These are phyloP conservation scores for Intubia oerlemansii DNA, from an alignment of 2,329 filamentous ascomycete species.

Conservation along the genomic window DNA sequence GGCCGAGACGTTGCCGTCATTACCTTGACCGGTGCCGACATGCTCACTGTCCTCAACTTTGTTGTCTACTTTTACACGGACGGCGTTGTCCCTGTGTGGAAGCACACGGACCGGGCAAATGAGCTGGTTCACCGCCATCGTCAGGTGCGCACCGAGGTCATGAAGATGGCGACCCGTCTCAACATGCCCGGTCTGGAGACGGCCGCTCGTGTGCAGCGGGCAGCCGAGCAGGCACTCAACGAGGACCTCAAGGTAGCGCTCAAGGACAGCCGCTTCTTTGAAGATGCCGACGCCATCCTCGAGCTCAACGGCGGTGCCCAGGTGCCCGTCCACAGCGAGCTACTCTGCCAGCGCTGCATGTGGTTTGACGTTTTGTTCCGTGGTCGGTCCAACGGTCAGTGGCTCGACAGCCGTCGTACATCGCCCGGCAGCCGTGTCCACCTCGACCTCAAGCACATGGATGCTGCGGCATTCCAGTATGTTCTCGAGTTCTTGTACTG, in stretches of 20 bases:
- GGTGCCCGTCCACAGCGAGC: slow-evolving; percentile 50
- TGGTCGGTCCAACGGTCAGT: slow-evolving; percentile 67
- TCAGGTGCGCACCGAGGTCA: slow-evolving; percentile 64
- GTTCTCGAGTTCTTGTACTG: slow-evolving; percentile 69
- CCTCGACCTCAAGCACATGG: slow-evolving; percentile 69
- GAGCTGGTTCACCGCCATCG: slow-evolving; percentile 52
- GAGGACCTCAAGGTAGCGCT: slow-evolving; percentile 51
- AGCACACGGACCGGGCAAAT: slow-evolving; percentile 45
- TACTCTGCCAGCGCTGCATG: slow-evolving; percentile 67
- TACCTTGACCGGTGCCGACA: slow-evolving; percentile 47
- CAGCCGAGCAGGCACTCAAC: slow-evolving; percentile 40
- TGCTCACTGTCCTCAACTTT: slow-evolving; percentile 61
- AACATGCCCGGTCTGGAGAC: slow-evolving; percentile 53
- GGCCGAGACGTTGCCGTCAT: slow-evolving; percentile 28
- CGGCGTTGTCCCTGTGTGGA: slow-evolving; percentile 66
- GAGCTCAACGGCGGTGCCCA: slow-evolving; percentile 54
- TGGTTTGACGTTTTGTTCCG: slow-evolving; percentile 85
- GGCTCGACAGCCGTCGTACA: slow-evolving; percentile 58
- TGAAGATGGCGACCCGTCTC: slow-evolving; percentile 43
- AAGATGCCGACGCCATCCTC: slow-evolving; percentile 58
- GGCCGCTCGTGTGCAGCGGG: slow-evolving; percentile 53
- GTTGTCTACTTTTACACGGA: slow-evolving; percentile 69
- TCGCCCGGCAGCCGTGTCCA: slow-evolving; percentile 34
- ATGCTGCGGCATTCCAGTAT: slow-evolving; percentile 49
- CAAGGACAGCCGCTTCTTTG: slow-evolving; percentile 47